Percentiles rank a stretch among this genome's conserved stretches.
These are phyloP conservation scores for Blastocystis sp. DNA, from an alignment of 352 stramenopile genomes.

Conservation along the genomic window DNA sequence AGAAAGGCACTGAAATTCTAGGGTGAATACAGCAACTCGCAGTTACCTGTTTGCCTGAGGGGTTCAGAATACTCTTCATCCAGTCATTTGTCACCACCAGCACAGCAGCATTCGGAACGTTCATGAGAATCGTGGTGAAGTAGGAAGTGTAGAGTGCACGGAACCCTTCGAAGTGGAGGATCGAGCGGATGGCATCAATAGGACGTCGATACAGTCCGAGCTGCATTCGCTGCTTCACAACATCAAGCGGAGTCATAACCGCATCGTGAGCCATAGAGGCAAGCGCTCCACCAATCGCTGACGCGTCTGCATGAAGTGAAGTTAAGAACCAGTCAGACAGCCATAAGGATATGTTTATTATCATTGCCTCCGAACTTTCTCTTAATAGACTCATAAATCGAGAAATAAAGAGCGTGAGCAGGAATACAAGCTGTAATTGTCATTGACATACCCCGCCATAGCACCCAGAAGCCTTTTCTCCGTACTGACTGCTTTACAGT, in stretches of 20 bases:
- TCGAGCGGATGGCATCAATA: slow-evolving; percentile 76
- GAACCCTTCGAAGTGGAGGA: slow-evolving; percentile 70
- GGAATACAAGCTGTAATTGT: slow-evolving; percentile 94
- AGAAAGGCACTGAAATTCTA: slow-evolving; percentile 84
- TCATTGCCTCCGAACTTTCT: slow-evolving; percentile 73
- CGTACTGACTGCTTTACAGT: background rate
- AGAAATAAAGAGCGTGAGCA: slow-evolving; percentile 86
- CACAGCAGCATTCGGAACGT: slow-evolving; percentile 94
- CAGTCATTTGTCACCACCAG: slow-evolving; percentile 95
- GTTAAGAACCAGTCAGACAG: slow-evolving; percentile 66
- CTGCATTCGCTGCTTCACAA: slow-evolving; percentile 97
- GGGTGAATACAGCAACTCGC: background rate
- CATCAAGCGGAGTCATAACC: slow-evolving; percentile 96
- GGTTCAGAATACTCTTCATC: slow-evolving; percentile 83
- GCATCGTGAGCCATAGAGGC: slow-evolving; percentile 91
- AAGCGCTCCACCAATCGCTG: slow-evolving; percentile 80
- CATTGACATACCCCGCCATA: slow-evolving; percentile 93
- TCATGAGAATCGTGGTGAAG: slow-evolving; percentile 93
- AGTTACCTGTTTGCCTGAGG: slow-evolving; percentile 29
- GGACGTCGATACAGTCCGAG: slow-evolving; percentile 92
- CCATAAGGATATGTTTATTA: slow-evolving; percentile 68
- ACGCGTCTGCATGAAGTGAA: slow-evolving; percentile 63
- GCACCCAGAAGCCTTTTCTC: slow-evolving; percentile 68
- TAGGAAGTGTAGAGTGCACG: slow-evolving; percentile 84
- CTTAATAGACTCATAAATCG: slow-evolving; percentile 82